Conservation (phyloP, 2,329 filamentous ascomycete species). For the Diaporthe sp. region DNA sequence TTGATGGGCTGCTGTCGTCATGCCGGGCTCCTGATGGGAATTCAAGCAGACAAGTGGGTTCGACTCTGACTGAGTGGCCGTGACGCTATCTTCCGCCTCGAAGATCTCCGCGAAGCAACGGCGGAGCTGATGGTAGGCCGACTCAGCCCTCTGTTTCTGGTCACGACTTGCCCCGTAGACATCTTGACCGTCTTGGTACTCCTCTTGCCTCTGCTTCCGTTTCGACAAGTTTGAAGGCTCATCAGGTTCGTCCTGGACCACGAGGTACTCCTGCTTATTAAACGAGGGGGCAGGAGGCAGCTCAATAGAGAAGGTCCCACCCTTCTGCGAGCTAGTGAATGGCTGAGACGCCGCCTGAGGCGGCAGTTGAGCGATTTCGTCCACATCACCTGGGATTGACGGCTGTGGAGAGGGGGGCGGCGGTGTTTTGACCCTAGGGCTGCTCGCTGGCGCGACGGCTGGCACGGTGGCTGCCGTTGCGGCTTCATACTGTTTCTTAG, state of each 20-base stretch:
- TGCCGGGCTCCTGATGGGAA: slow-evolving; percentile 72
- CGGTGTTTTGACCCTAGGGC: slow-evolving; percentile 36
- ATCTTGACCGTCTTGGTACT: slow-evolving; percentile 66
- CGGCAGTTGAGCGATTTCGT: slow-evolving; percentile 12
- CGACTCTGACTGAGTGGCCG: slow-evolving; percentile 68
- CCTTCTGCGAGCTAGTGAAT: slow-evolving; percentile 40
- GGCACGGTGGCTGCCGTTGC: slow-evolving; percentile 27
- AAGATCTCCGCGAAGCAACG: slow-evolving; percentile 80
- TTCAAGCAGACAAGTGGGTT: slow-evolving; percentile 67
- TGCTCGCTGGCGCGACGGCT: slow-evolving; percentile 1
- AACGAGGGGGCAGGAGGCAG: slow-evolving; percentile 57
- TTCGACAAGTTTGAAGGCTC: slow-evolving; percentile 62
- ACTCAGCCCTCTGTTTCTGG: slow-evolving; percentile 85
- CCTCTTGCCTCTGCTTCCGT: slow-evolving; percentile 67
- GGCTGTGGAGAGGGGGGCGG: slow-evolving; percentile 48
- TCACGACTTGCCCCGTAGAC: slow-evolving; percentile 76
- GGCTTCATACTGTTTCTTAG: slow-evolving; percentile 52
- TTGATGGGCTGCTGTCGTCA: slow-evolving; percentile 77
- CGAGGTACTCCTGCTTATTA: slow-evolving; percentile 66
- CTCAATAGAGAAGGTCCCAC: slow-evolving; percentile 61
- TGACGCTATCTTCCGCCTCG: slow-evolving; percentile 78
- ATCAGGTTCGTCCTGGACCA: slow-evolving; percentile 61
- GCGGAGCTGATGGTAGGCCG: slow-evolving; percentile 78
- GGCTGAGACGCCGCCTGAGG: slow-evolving; percentile 37
- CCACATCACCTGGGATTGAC: slow-evolving; percentile 35